These are phyloP conservation scores for Eucalyptus cloeziana DNA, from an alignment of 345 rosid species.

Conservation along the genomic window DNA sequence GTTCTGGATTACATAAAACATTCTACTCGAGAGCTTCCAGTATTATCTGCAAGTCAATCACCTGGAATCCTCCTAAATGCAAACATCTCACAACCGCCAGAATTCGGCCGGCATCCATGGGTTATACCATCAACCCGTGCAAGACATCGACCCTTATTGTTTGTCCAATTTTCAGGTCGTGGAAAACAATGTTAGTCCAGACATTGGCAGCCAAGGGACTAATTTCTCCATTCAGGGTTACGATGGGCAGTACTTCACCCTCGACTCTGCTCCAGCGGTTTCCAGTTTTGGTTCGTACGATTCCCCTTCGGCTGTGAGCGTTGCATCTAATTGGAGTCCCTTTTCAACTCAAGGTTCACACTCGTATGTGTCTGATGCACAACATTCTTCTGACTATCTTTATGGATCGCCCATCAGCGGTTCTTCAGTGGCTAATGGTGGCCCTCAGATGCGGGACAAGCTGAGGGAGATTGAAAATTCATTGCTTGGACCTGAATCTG, in stretches of 20 bases:
- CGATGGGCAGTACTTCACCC: constrained; percentile 59
- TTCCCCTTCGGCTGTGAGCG: constrained; percentile 58
- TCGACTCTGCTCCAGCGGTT: constrained; percentile 66
- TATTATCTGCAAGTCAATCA: background rate
- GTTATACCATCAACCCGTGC: constrained; percentile 35
- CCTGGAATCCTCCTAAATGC: constrained; percentile 26
- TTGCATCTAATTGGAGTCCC: constrained; percentile 56
- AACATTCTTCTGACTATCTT: constrained; percentile 45
- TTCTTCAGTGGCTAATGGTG: constrained; percentile 44
- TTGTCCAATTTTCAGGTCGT: constrained; percentile 31
- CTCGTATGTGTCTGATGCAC: constrained; percentile 62
- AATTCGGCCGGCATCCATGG: constrained; percentile 36
- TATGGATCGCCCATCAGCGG: constrained; percentile 78
- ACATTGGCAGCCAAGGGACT: constrained; percentile 26
- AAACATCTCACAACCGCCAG: constrained; percentile 53
- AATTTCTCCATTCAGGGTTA: constrained; percentile 23
- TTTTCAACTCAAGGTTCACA: constrained; percentile 83
- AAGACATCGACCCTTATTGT: constrained; percentile 30
- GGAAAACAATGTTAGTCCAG: constrained; percentile 38
- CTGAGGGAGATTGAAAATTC: constrained; percentile 59
- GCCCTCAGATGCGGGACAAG: constrained; percentile 38
- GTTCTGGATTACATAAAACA: background rate
- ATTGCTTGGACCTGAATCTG: constrained; percentile 56
- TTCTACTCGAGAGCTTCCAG: background rate
- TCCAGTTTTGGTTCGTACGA: constrained; percentile 28